Evolutionary conservation across 1,139 yeast genomes (phyloP).

Genomic region (Debaryomycetaceae sp.): DNA sequence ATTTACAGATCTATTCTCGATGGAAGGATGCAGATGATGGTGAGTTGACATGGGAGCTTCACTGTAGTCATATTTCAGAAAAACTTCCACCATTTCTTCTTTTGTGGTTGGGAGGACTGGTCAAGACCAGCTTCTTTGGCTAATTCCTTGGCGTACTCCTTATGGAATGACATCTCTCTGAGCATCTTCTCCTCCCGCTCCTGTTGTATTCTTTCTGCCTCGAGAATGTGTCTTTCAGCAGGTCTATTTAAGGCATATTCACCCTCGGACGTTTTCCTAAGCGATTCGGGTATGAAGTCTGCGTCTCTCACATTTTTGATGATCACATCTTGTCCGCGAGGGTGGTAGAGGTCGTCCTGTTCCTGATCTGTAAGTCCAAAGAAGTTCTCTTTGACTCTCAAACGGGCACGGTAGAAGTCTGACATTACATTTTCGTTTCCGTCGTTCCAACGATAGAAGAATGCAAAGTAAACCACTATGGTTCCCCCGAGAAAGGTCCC

Average conservation of each 20-base stretch:
- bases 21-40: neutral
- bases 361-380: constrained; percentile 59
- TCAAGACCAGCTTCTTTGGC: constrained; percentile 27
- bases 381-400: constrained; percentile 50
- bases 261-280: constrained; percentile 40
- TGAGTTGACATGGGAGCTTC: neutral
- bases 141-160: constrained; percentile 24
- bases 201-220: constrained; percentile 70
- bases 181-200: constrained; percentile 65
- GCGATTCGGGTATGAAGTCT: constrained; percentile 37
- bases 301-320: constrained; percentile 43
- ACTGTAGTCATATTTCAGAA: constrained; percentile 15
- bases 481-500: constrained; percentile 46
- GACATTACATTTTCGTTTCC: constrained; percentile 76
- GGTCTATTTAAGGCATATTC: constrained; percentile 64
- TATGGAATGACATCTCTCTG: constrained; percentile 47
- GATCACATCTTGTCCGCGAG: constrained; percentile 31
- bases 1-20: neutral
- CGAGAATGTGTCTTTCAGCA: constrained; percentile 66
- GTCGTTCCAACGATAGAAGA: constrained; percentile 82
- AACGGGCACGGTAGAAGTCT: constrained; percentile 60
- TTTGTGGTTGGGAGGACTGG: constrained; percentile 2
- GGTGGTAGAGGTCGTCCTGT: constrained; percentile 56
- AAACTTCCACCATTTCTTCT: constrained; percentile 37
- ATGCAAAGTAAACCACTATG: constrained; percentile 55